Conservation (phyloP, 257 asterid species). For the Przewalskia tangutica region DNA sequence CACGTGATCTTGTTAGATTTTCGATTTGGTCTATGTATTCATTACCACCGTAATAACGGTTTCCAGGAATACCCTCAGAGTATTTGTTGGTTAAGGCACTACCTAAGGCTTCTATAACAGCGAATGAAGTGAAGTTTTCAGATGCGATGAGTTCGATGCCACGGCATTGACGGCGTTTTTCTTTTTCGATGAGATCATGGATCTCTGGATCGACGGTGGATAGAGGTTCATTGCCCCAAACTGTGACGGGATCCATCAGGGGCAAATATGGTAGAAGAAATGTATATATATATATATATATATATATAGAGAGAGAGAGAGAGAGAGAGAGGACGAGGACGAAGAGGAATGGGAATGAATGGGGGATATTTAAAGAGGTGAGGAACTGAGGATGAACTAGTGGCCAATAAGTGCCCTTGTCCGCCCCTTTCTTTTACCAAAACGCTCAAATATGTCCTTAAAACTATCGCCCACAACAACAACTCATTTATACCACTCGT, state of each 20-base stretch:
- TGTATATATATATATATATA: too few relatives aligned
- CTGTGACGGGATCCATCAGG: constrained; percentile 31
- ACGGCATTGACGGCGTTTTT: constrained; percentile 36
- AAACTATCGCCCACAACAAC: too few relatives aligned
- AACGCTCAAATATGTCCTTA: too few relatives aligned
- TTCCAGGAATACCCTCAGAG: constrained; percentile 90
- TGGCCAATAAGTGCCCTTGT: neutral
- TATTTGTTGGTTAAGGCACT: constrained; percentile 92
- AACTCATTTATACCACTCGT: too few relatives aligned
- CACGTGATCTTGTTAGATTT: constrained; percentile 31
- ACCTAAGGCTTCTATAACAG: constrained; percentile 96
- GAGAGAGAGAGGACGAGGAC: neutral
- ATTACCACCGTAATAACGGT: constrained; percentile 37
- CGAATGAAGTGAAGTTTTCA: constrained; percentile 75
- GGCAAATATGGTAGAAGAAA: neutral
- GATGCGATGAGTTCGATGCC: constrained; percentile 60
- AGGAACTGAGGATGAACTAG: neutral
- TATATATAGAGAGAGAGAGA: too few relatives aligned
- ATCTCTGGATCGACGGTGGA: constrained; percentile 35
- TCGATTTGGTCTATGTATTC: constrained; percentile 36
- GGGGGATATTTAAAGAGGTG: neutral
- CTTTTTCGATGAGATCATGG: constrained; percentile 37
- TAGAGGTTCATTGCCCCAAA: constrained; percentile 34
- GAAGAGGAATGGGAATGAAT: neutral
- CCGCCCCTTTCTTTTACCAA: too few relatives aligned